Evolutionary conservation across 2,329 filamentous ascomycete genomes (phyloP), one percentile per base, ranked within the genome.

Genomic region (Xylaria sp.): DNA sequence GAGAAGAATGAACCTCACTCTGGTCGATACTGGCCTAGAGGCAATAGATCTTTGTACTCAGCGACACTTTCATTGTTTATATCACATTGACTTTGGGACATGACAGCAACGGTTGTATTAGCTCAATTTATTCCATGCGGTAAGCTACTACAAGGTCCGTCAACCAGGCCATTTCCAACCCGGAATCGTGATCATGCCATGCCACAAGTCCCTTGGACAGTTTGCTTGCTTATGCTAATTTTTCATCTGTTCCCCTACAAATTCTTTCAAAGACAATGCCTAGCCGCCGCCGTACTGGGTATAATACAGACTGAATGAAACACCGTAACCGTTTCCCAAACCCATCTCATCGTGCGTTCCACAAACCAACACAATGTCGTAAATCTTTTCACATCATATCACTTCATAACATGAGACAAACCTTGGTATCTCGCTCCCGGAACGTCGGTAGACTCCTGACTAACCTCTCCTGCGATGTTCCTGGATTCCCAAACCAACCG

Each of bases 401-500:
- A 65, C 59, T 64, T 69, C 69, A 40, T 71, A 46, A 58, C 26
- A 36, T n/a, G 53, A 65, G 60, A 59, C 28, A 57, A 57, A 58
- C 36, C 26, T 23, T 20, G 17, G 15, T 15, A 48, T 49, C 63
- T 65, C 42, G 11, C 33, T 33, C 38, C 48, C 13, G 13, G 20
- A 36, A 42, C 3, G 1, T 9, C 20, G 13, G 26, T 31, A 40
- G 38, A n/a, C 44, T 15, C n/a, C 20, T 23, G 17, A 31, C 28
- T 63, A 67, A 31, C 48, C 62, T 61, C 65, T 60, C 44, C 68
- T 54, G 13, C 68, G 65, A 65, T 59, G 62, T 26, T 68, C 54
- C 66, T 85, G 83, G 68, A 89, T 88, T 2, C 86, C 86, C 44
- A 88, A 75, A 0, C 86, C 86, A 15, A 88, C 80, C 4, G 80